Base-by-base conservation (phyloP, 768 basidiomycete species). In the Aureoboletus auriporus region DNA sequence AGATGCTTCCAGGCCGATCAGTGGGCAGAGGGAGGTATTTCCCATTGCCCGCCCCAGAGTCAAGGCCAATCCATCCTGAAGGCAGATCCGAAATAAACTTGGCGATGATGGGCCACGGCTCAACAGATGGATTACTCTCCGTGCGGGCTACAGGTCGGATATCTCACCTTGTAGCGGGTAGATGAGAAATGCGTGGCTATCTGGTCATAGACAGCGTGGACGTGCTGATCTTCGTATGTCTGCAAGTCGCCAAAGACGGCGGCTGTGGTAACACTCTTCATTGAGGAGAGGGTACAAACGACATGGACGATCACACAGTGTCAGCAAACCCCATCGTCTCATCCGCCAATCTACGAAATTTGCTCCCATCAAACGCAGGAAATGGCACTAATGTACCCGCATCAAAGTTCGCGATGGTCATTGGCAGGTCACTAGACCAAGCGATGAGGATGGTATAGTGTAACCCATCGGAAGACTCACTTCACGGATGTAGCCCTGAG, bases 11-110 rank as follows among this genome's bases (percentile, higher is more conserved):
- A 6, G 82, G 82, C 13, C 79, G 74, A 42, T 89, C 82, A 1
- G 67, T 54, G 6, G 88, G 86, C 1, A 90, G 68, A 3, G 89
- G 84, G 2, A 98, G 79, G 69, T 98, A 98, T 76, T 99, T 98
- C 39, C 96, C 96, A 57, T 99, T 99, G 1, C 96, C 96, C 23
- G 92, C 92, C 6, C 96, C 96, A 23, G 91, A 88, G 66, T 99
- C 96, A 23, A 99, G 75, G 10, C 95, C 95, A 31, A 96, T 71
- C 72, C 83, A 90, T 23, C 91, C 86, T 16, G 82, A 70, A 12
- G 86, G 79, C 12, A 96, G 63, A 36, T 75, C 78, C 7, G 78
- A 73, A 23, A 96, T 73, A 65, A 95, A 96, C 36, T 69, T 61
- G 13, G 82, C 77, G 40, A 94, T 85, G 51, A 95, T 79, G 5